phyloP scores from a whole-genome alignment of 176 grass and related monocot species.

The Cocos nucifera region DNA sequence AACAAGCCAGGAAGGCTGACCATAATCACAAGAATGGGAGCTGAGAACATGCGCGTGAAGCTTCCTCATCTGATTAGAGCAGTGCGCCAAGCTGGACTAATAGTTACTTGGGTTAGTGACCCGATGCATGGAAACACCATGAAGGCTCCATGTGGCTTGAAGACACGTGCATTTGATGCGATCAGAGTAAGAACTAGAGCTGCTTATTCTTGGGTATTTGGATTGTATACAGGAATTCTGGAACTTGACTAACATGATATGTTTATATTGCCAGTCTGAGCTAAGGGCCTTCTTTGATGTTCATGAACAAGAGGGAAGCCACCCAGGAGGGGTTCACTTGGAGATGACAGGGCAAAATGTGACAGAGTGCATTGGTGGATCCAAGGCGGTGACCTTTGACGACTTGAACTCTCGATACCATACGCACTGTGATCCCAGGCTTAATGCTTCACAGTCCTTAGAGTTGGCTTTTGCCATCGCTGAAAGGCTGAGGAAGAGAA shows the following conservation, averaged over 20 bases:
- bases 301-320: constrained; percentile 3
- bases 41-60: background rate
- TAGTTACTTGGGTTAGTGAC: no score
- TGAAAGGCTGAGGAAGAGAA: background rate
- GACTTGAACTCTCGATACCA: constrained; percentile 5
- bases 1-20: no score
- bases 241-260: background rate
- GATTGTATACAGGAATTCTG: background rate
- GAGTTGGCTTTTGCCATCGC: constrained; percentile 8
- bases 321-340: constrained; percentile 7
- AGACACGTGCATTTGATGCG: constrained; percentile 4
- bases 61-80: constrained; percentile 1
- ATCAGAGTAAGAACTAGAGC: constrained; percentile 7
- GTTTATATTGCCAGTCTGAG: background rate
- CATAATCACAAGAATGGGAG: no score
- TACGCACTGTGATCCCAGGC: constrained; percentile 7
- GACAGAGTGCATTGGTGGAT: constrained; percentile 8
- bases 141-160: constrained; percentile 8
- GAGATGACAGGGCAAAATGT: constrained; percentile 11
- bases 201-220: background rate
- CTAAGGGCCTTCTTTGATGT: constrained; percentile 6
- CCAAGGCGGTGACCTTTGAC: background rate
- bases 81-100: background rate
- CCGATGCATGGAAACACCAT: constrained; percentile 10
- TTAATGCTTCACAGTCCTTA: constrained; percentile 6